Evolutionary conservation across 345 rosid genomes (phyloP), one percentile per base, ranked within the genome.

Genomic region (Draba incana): DNA sequence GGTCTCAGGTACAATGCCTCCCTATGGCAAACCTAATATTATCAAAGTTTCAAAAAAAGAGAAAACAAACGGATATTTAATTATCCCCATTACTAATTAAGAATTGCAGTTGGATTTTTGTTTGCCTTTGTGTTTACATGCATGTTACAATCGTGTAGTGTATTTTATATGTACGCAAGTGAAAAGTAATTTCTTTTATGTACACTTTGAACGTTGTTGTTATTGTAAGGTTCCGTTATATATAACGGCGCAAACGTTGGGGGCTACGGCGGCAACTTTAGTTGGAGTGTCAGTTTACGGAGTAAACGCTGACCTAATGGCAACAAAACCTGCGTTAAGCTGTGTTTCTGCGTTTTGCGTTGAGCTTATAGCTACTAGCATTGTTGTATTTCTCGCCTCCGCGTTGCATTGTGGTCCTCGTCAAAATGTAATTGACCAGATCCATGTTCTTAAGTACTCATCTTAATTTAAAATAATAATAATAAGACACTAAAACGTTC

Each of bases 331-430:
- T 9, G 50, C 76, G 13, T 78, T 80, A 10, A 78, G 88, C 62
- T 82, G 74, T 37, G 55, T 37, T 71, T 71, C 98, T 50, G 92
- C 96, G 27, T 92, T 92, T 81, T 85, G 82, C 82, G 88, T 84
- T 8, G 98, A 92, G 72, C 77, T 92, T 59, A 72, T 92, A 2
- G 87, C 97, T 0, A 86, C 91, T 4, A 80, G 84, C 75, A 82
- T 88, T 23, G 60, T 88, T 16, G 79, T 92, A 62, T 86, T 92
- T 72, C 83, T 90, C 1, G 80, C 74, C 13, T 86, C 96, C 1
- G 79, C 96, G 0, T 24, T 92, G 58, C 74, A 80, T 11, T 69
- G 78, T 51, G 81, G 86, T 78, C 72, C 84, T 72, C 58, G 62
- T 55, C 82, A 75, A 78, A 69, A 80, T 5, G 96, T 92, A 84